phyloP scores from a whole-genome alignment of 1,284 basidiomycete genomes.

The Fomitopsis schrenkii region DNA sequence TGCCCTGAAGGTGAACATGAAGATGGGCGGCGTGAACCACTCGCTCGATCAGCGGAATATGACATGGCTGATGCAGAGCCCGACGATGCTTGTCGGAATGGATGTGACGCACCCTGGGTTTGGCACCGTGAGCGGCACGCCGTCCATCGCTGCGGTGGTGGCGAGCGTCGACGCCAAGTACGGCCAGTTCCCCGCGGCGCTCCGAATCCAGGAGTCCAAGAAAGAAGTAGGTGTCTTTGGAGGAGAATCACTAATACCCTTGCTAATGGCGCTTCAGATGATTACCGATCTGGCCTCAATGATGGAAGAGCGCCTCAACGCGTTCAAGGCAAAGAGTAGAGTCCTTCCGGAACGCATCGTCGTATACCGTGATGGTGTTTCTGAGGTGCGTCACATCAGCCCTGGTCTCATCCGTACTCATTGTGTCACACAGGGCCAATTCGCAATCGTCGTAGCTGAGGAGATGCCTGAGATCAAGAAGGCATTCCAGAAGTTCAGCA shows the following conservation, averaged over 20 bases:
- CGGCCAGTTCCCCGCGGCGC: conserved; percentile 67
- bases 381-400: conserved; percentile 45
- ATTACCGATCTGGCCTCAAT: conserved; percentile 64
- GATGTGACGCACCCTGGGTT: conserved; percentile 80
- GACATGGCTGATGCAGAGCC: conserved; percentile 46
- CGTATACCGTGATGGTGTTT: conserved; percentile 77
- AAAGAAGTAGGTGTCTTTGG: conserved; percentile 55
- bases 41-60: conserved; percentile 45
- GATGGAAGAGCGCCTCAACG: conserved; percentile 60
- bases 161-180: conserved; percentile 61
- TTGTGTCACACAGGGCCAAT: conserved; percentile 57
- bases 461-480: conserved; percentile 63
- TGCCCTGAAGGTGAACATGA: conserved; percentile 77
- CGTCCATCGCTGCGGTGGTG: conserved; percentile 79
- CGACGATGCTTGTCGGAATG: conserved; percentile 80
- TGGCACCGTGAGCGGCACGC: conserved; percentile 60
- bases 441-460: conserved; percentile 56
- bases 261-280: conserved; percentile 43
- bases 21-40: conserved; percentile 76
- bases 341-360: conserved; percentile 59
- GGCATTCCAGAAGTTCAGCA: conserved; percentile 53
- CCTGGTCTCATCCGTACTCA: conserved; percentile 6
- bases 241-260: background rate
- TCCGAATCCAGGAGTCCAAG: conserved; percentile 67
- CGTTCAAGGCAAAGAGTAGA: conserved; percentile 45